A percentile compares a stretch with the other conserved stretches of the same genome.
These are phyloP conservation scores for Eucalyptus tenuipes DNA, from an alignment of 345 rosid genomes.

Conservation along the genomic window DNA sequence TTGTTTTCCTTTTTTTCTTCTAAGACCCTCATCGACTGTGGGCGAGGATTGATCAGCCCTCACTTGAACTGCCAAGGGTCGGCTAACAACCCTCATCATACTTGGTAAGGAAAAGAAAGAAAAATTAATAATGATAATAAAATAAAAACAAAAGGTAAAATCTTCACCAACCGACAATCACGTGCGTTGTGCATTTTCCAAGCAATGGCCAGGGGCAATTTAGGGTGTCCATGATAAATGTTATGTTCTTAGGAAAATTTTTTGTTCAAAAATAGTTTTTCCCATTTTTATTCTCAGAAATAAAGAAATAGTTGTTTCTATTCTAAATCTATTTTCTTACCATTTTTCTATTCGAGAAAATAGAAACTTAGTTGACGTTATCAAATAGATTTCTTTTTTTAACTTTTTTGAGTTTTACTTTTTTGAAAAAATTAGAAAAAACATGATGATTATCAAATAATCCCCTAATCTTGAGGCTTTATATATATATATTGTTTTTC, in stretches of 20 bases:
- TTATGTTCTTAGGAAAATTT: too few species aligned
- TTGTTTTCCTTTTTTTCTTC: rapidly evolving
- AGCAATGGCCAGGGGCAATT: background rate
- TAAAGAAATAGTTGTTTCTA: too few species aligned
- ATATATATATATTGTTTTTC: background rate
- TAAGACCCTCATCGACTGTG: background rate
- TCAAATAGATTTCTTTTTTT: rapidly evolving
- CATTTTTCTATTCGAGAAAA: too few species aligned
- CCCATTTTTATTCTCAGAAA: rapidly evolving
- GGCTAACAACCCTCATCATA: background rate
- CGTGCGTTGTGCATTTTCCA: background rate
- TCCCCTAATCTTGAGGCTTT: background rate
- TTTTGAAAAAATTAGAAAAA: too few species aligned
- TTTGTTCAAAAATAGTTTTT: too few species aligned
- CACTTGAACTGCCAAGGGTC: background rate
- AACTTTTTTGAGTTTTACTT: too few species aligned
- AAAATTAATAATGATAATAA: too few species aligned
- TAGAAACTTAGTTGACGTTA: too few species aligned
- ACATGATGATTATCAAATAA: background rate
- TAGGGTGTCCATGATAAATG: background rate
- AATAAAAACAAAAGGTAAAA: background rate
- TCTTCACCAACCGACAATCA: background rate
- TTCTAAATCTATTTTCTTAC: too few species aligned
- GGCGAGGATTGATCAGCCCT: background rate
- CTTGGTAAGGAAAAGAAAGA: background rate